Conservation (phyloP, 768 basidiomycete genomes). For the Termitomyces sp. region DNA sequence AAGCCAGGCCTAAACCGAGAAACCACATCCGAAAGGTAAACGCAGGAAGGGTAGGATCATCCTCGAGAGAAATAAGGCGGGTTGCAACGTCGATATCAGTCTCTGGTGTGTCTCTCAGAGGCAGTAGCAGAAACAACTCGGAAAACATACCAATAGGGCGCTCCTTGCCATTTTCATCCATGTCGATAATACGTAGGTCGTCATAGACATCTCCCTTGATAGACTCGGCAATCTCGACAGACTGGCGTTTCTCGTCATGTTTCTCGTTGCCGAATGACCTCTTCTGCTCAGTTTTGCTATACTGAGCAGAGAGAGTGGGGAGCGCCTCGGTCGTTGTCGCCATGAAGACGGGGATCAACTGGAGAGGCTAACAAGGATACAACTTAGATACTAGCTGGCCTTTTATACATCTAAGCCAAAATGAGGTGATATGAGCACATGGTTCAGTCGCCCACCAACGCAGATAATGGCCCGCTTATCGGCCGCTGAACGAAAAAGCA, state of each 20-base stretch:
- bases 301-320: neutral
- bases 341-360: neutral
- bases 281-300: neutral
- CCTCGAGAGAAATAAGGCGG: slow-evolving; percentile 46
- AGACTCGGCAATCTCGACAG: slow-evolving; percentile 9
- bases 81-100: slow-evolving; percentile 41
- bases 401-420: neutral
- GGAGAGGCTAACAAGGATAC: neutral
- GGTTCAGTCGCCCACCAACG: neutral
- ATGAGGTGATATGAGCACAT: neutral
- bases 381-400: neutral
- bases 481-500: neutral
- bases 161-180: slow-evolving; percentile 42
- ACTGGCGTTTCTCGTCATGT: slow-evolving; percentile 10
- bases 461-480: neutral
- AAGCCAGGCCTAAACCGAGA: slow-evolving; percentile 46
- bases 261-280: neutral
- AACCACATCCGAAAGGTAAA: slow-evolving; percentile 55
- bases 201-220: slow-evolving; percentile 13
- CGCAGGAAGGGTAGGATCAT: slow-evolving; percentile 41
- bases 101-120: slow-evolving; percentile 12
- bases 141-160: slow-evolving; percentile 35
- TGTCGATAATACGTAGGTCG: slow-evolving; percentile 27
- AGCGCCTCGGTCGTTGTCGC: neutral
- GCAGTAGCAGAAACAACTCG: neutral